Conservation (phyloP, 441 rosid genomes). For the Gossypium aridum region DNA sequence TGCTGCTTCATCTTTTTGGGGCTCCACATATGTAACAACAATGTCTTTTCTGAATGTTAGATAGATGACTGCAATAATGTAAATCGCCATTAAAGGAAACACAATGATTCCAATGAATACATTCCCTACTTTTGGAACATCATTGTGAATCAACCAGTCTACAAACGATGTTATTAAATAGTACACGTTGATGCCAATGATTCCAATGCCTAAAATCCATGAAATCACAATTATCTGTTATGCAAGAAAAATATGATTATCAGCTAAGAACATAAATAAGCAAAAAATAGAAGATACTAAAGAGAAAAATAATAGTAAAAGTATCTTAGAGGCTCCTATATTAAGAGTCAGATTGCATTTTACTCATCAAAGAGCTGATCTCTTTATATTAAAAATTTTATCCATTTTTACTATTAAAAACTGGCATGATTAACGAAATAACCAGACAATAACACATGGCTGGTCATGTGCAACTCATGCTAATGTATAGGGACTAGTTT, state of each 20-base stretch:
- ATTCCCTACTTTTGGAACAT: slow-evolving; percentile 34
- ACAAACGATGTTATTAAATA: slow-evolving; percentile 49
- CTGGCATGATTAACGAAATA: no score
- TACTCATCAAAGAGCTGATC: no score
- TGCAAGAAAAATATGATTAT: neutral
- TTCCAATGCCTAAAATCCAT: slow-evolving; percentile 48
- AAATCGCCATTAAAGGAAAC: slow-evolving; percentile 51
- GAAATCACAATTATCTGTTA: slow-evolving; percentile 51
- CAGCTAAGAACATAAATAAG: neutral
- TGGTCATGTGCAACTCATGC: no score
- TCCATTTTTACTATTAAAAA: no score
- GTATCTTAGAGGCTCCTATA: no score
- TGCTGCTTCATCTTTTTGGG: slow-evolving; percentile 17
- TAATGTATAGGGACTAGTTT: no score
- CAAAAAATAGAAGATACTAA: no score
- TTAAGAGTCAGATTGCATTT: no score
- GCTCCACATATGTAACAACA: slow-evolving; percentile 33
- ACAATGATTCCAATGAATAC: slow-evolving; percentile 44
- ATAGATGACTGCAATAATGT: slow-evolving; percentile 38
- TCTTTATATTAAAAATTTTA: no score
- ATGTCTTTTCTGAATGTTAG: slow-evolving; percentile 45
- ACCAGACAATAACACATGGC: no score
- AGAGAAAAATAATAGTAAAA: no score
- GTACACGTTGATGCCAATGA: slow-evolving; percentile 61
- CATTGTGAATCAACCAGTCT: slow-evolving; percentile 43